Base-by-base conservation (phyloP, 495 filamentous ascomycete species). In the Glonium stellatum region DNA sequence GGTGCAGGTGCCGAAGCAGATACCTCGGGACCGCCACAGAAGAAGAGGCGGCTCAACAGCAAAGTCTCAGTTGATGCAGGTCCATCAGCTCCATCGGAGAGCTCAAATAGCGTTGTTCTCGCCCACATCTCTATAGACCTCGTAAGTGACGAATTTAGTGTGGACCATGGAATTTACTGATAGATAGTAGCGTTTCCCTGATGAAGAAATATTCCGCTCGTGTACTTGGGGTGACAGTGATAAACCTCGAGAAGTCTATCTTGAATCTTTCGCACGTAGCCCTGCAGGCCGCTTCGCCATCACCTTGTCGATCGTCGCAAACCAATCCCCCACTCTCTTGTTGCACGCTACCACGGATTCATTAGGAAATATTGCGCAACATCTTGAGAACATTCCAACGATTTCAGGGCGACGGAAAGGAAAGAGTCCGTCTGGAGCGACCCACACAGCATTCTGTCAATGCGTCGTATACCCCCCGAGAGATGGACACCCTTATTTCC, bases 221-320 rank as follows among this genome's bases (percentile, higher is more conserved):
- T 21, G 21, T 23, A 51, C 4, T 15, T 47, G 54, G 42, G 54
- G 58, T 11, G 54, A 41, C 18, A 19, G 27, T 1, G n/a, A 9
- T n/a, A 27, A 22, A 34, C 37, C 60, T 10, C 13, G 55, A 0
- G 41, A 54, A 19, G 31, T 61, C 35, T 67, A 60, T 13, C 49
- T 67, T 19, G 60, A 57, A 52, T 36, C 60, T 0, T 63, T 63
- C 35, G 21, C 35, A 9, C 55, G 52, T 19, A 18, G 13, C 11
- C 19, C 46, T 4, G 12, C 25, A 10, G n/a, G 51, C n/a, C 22
- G 18, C 5, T 67, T 64, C 22, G 19, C 34, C 1, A 15, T 67
- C 21, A 58, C 65, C 9, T 21, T 67, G 6, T 56, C 18, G 31
- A 51, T 21, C 18, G 23, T 15, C n/a, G 36, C 47, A 35, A n/a